Evolutionary conservation across 371 early-diverging fungal genomes (phyloP).

Genomic region (Syncephalastrum monosporum): DNA sequence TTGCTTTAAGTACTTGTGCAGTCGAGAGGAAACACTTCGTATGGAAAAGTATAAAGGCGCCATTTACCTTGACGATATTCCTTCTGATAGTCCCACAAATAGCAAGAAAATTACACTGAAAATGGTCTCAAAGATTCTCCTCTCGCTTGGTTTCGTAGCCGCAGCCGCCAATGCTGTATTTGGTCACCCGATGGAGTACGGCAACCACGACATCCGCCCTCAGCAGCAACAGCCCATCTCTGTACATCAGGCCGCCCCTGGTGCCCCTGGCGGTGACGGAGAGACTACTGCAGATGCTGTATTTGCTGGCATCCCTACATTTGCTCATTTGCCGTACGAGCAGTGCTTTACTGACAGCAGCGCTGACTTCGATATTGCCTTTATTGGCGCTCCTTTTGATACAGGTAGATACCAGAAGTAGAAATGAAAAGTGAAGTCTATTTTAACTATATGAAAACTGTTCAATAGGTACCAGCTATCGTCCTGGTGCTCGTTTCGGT

Average conservation of each 20-base stretch:
- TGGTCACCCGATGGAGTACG: conserved; percentile 13
- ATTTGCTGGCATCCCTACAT: conserved; percentile 30
- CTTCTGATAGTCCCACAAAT: no score
- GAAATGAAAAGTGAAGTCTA: not conserved
- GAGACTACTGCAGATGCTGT: conserved; percentile 12
- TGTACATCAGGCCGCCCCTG: conserved; percentile 3
- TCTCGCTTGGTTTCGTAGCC: conserved; percentile 11
- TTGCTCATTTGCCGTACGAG: conserved; percentile 26
- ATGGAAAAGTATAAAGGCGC: no score
- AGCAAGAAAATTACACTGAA: not conserved
- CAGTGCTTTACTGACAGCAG: conserved; percentile 14
- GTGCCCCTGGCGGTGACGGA: conserved; percentile 15
- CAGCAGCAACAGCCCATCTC: conserved; percentile 2
- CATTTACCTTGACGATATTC: no score
- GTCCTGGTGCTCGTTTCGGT: conserved; percentile 34
- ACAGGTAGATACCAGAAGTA: conserved; percentile 4
- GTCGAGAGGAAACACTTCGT: no score
- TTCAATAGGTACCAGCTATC: conserved; percentile 4
- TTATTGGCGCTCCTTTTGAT: conserved; percentile 30
- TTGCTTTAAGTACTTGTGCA: no score
- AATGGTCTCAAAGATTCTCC: conserved; percentile 13
- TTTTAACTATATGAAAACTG: not conserved
- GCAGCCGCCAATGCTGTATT: conserved; percentile 14
- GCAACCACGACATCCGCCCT: conserved; percentile 17
- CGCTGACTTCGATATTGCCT: conserved; percentile 22